Conservation (phyloP, 2,329 filamentous ascomycete species). For the Calycina marina region DNA sequence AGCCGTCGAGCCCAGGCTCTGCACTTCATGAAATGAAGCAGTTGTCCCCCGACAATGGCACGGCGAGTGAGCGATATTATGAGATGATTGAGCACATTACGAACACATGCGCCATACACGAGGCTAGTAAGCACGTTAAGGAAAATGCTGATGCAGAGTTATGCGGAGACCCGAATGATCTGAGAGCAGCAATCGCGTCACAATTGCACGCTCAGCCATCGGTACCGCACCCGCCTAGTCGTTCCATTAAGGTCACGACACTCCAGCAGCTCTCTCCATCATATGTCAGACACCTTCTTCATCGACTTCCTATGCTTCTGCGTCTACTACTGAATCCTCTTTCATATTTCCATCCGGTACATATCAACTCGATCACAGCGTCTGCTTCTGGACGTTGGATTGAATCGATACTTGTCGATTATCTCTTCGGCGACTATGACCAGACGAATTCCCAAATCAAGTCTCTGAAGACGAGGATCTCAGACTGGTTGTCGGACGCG, state of each 20-base stretch:
- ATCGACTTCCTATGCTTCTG: conserved; percentile 34
- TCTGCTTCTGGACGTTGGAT: conserved; percentile 36
- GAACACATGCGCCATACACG: neutral
- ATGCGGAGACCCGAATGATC: conserved; percentile 27
- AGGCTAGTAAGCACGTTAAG: neutral
- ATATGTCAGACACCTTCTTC: conserved; percentile 28
- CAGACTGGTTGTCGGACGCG: conserved; percentile 34
- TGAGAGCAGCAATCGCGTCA: conserved; percentile 34
- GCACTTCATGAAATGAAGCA: too few relatives aligned
- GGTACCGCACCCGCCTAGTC: conserved; percentile 33
- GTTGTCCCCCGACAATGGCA: neutral
- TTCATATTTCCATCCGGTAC: conserved; percentile 36
- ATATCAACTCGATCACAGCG: conserved; percentile 33
- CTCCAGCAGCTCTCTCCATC: conserved; percentile 29
- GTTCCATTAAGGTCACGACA: conserved; percentile 33
- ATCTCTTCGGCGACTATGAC: conserved; percentile 34
- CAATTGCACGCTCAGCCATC: conserved; percentile 32
- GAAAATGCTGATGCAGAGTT: neutral
- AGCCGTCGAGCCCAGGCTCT: too few relatives aligned
- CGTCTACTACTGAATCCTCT: conserved; percentile 32
- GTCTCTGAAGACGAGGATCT: conserved; percentile 30
- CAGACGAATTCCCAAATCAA: conserved; percentile 29
- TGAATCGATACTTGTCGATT: conserved; percentile 29
- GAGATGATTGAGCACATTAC: neutral
- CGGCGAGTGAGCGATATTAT: neutral